Evolutionary conservation across 208 protist species (phyloP), one percentile per base, ranked within the genome.

Genomic region (Trypanosoma grayi): DNA sequence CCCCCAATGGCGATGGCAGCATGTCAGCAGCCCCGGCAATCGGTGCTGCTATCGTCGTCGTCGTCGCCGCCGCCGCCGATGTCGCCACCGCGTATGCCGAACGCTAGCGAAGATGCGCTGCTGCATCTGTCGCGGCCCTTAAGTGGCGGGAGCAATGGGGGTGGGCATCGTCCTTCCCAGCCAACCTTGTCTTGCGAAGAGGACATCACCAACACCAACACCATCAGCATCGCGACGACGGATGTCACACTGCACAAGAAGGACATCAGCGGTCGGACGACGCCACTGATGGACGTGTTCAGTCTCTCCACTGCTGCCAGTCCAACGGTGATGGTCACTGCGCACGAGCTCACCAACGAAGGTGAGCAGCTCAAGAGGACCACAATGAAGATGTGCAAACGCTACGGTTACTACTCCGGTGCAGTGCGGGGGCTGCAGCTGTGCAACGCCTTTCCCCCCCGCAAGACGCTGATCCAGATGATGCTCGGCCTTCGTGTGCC

Each of bases 381-480:
- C 3, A 71, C 75, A 9, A 72, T 71, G 28, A 59, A 73, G 36
- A 58, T 73, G 7, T 90, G 80, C 48, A 51, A 58, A 0, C 45
- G 45, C 20, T 91, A 90, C 56, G 87, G 87, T 22, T 87, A 87
- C 72, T 70, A 81, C 24, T 78, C 83, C 7, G 78, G 77, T 16
- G 75, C 80, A 50, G 58, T 94, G 50, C 83, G 83, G 34, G 87
- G 87, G n/a, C n/a, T 86, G 27, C 84, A 90, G 54, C 24, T 80
- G 10, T 90, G 87, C 57, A 73, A 66, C 31, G 59, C 66, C n/a
- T 76, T 75, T 46, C 57, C 64, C 11, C 66, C 84, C 7, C 81
- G 87, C 33, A 59, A 71, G 57, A 45, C 85, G 46, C 48, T 94
- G 47, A 73, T 94, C 62, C 70, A 79, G 59, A 68, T 81, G 59